Evolutionary conservation across 177 flowering plant genomes (phyloP), one percentile per base, ranked within the genome.

Genomic region (Vitis hybrid): DNA sequence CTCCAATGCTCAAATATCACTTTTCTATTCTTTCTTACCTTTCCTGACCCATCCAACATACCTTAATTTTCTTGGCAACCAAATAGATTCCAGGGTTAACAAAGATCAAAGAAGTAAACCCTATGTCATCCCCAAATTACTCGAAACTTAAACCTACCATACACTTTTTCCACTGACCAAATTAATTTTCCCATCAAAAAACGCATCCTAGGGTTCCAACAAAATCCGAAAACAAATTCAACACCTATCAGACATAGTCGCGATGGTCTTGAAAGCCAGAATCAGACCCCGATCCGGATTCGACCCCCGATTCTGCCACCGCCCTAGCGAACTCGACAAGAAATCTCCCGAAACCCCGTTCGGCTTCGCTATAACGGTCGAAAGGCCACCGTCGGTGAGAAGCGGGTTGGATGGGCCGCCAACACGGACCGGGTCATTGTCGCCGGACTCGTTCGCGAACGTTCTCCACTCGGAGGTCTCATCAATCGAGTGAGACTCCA

Each of bases 401-500:
- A 87, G 83, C 2, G 89, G 90, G 69, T 87, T 87, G 26, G 79
- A 67, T 3, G 89, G 88, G 0, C 89, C 86, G 2, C 90, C 93
- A 12, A 88, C 93, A 68, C 93, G 88, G 68, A 71, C 79, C 22
- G 90, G 90, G 61, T 88, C 93, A 51, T 80, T 84, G 59, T 88
- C 90, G 9, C 85, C 84, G 3, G 90, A 80, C 73, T 88, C 90
- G 64, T 88, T 83, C 18, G 90, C 88, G 79, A 88, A 88, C 56
- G 86, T 86, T 1, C 92, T 26, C 90, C 90, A 87, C 86, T 88
- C 93, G 67, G 89, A 85, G 56, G 88, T 87, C 80, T 87, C 89
- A 69, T 87, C 93, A 74, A 88, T 78, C 70, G 88, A 85, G 80
- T 83, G 90, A 0, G 90, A 80, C 59, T 88, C 93, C 50, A 88